phyloP scores from a whole-genome alignment of 129 eudicot species.

The Erigeron canadensis region DNA sequence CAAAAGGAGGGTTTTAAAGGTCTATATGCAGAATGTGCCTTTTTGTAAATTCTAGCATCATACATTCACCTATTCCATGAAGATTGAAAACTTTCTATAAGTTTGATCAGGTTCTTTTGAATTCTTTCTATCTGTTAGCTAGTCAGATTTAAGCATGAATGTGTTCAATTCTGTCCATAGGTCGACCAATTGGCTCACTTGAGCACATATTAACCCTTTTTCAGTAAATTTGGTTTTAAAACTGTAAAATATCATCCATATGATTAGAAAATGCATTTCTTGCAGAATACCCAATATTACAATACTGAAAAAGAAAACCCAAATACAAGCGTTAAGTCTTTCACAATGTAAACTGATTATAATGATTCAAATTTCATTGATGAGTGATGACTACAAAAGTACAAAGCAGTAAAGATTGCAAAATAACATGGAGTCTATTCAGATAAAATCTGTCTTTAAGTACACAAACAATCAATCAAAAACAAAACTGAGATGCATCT shows the following conservation, averaged over 20 bases:
- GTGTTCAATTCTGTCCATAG: too few species aligned
- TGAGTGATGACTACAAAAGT: neutral
- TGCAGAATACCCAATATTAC: neutral
- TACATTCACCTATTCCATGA: neutral
- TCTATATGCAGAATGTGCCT: slow-evolving; percentile 74
- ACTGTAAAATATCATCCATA: too few species aligned
- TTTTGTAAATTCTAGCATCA: neutral
- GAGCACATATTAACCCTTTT: too few species aligned
- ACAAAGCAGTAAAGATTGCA: neutral
- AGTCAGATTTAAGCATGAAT: too few species aligned
- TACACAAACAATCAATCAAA: slow-evolving; percentile 6
- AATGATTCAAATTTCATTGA: neutral
- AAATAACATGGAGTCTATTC: slow-evolving; percentile 4
- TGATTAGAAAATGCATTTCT: too few species aligned
- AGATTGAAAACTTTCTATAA: neutral
- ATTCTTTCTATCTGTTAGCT: too few species aligned
- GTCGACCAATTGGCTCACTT: too few species aligned
- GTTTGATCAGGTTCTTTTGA: neutral
- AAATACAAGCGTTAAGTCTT: neutral
- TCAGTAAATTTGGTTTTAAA: too few species aligned
- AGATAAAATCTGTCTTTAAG: slow-evolving; percentile 5
- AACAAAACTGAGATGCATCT: slow-evolving; percentile 19
- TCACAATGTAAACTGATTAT: neutral
- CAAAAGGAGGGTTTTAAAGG: slow-evolving; percentile 88
- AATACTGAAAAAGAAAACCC: neutral